Conservation (phyloP, 2,329 filamentous ascomycete genomes). For the Dryadomyces sulphureus region DNA sequence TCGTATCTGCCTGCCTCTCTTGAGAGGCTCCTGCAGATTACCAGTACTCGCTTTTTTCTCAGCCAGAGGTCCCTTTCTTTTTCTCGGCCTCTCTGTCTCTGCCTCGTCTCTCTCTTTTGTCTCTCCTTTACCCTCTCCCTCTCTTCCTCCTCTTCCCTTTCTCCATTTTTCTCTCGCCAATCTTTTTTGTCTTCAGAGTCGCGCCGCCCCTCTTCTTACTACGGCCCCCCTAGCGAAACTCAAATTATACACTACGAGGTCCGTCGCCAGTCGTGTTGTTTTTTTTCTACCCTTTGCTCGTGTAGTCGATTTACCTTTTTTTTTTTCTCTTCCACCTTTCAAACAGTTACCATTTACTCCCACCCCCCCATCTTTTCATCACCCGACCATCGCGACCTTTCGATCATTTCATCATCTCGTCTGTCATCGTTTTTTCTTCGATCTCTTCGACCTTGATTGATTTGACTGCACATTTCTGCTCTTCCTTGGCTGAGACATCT, state of each 20-base stretch:
- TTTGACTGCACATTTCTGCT: not conserved
- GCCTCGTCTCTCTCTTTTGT: constrained; percentile 1
- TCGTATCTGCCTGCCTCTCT: not conserved
- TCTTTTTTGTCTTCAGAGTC: constrained; percentile 1
- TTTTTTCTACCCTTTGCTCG: constrained; percentile 4
- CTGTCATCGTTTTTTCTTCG: not conserved
- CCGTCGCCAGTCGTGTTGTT: not conserved
- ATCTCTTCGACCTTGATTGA: not conserved
- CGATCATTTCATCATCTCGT: not conserved
- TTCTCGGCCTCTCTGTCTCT: not conserved
- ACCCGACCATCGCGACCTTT: not conserved
- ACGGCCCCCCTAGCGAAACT: not conserved
- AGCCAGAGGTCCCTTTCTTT: not conserved
- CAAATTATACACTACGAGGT: constrained; percentile 1
- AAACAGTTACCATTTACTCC: not conserved
- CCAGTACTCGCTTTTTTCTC: not conserved
- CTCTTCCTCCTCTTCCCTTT: not conserved
- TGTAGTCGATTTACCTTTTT: constrained; percentile 8
- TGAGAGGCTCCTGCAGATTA: not conserved
- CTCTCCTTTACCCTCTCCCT: not conserved
- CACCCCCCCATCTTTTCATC: not conserved
- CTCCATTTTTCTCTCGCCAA: not conserved
- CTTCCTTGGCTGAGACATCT: not conserved
- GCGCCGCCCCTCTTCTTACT: constrained; percentile 3
- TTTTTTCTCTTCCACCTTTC: not conserved